A percentile compares a stretch with the other conserved stretches of the same genome.
These are phyloP conservation scores for Mycena amicta DNA, from an alignment of 768 basidiomycete genomes.

Conservation along the genomic window DNA sequence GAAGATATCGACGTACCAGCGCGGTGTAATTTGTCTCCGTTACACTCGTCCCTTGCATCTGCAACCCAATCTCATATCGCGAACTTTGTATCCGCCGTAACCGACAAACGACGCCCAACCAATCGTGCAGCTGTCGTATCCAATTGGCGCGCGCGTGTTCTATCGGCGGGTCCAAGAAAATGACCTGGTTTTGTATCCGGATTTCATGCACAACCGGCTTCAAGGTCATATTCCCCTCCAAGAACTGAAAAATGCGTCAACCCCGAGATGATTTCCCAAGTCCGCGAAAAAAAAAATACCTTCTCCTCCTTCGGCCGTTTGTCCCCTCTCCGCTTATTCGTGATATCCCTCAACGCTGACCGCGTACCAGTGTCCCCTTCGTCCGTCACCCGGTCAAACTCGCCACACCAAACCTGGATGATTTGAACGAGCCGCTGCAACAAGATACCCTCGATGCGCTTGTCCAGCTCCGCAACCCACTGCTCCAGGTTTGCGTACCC, in stretches of 20 bases:
- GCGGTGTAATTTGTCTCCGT: constrained; percentile 82
- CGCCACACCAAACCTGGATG: constrained; percentile 84
- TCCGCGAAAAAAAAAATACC: constrained; percentile 40
- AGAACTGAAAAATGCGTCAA: constrained; percentile 44
- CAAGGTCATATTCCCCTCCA: constrained; percentile 74
- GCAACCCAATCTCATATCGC: constrained; percentile 93
- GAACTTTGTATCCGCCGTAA: constrained; percentile 90
- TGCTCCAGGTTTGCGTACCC: constrained; percentile 93
- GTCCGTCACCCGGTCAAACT: constrained; percentile 73
- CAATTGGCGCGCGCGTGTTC: constrained; percentile 90
- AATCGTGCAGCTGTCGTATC: constrained; percentile 87
- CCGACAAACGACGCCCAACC: constrained; percentile 89
- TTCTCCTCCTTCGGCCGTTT: constrained; percentile 81
- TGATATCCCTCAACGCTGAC: constrained; percentile 51
- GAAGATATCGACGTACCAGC: constrained; percentile 55
- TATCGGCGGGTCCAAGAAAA: constrained; percentile 97
- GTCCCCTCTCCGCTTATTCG: constrained; percentile 68
- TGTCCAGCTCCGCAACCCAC: constrained; percentile 85
- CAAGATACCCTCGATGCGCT: constrained; percentile 81
- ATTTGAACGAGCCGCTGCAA: constrained; percentile 74
- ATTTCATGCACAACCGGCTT: constrained; percentile 94
- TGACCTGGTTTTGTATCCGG: constrained; percentile 97
- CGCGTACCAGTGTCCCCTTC: constrained; percentile 64
- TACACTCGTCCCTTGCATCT: constrained; percentile 71
- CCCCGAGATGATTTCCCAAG: too few species aligned